These are phyloP conservation scores for Psilocybe cubensis DNA, from an alignment of 768 basidiomycete genomes.

Conservation along the genomic window DNA sequence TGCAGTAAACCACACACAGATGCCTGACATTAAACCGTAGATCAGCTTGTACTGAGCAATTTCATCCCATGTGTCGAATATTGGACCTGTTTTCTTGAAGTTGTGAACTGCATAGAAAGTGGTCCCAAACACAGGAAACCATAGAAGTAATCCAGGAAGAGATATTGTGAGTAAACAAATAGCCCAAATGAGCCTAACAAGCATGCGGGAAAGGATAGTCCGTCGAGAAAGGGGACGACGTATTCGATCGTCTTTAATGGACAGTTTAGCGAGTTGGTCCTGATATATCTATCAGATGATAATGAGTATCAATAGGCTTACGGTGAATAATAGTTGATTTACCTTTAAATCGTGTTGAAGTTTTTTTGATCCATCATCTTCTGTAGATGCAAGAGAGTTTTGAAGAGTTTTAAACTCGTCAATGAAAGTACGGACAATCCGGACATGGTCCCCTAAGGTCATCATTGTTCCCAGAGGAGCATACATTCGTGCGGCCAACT, in stretches of 20 bases:
- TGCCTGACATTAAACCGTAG: slow-evolving; percentile 77
- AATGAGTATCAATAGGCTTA: neutral
- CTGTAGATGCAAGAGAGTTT: slow-evolving; percentile 20
- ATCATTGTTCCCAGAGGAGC: slow-evolving; percentile 87
- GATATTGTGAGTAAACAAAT: slow-evolving; percentile 65
- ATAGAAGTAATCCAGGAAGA: slow-evolving; percentile 77
- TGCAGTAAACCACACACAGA: slow-evolving; percentile 63
- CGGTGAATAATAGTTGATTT: neutral
- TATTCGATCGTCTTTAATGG: slow-evolving; percentile 87
- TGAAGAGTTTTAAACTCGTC: slow-evolving; percentile 67
- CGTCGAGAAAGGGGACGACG: slow-evolving; percentile 61
- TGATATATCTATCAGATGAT: slow-evolving; percentile 63
- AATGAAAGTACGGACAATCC: slow-evolving; percentile 73
- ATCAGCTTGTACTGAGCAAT: slow-evolving; percentile 89
- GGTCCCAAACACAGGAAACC: slow-evolving; percentile 78
- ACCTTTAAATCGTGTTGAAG: slow-evolving; percentile 67
- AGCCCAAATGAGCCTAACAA: slow-evolving; percentile 68
- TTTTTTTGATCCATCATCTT: slow-evolving; percentile 30
- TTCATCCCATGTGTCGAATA: slow-evolving; percentile 89
- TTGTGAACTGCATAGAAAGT: slow-evolving; percentile 72
- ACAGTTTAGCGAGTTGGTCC: slow-evolving; percentile 64
- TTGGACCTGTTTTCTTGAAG: slow-evolving; percentile 81
- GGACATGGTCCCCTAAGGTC: slow-evolving; percentile 83
- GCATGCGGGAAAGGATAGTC: slow-evolving; percentile 64
- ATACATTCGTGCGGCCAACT: slow-evolving; percentile 80